Base-by-base conservation (phyloP, 2,329 filamentous ascomycete genomes). In the Cladosporium halotolerans region DNA sequence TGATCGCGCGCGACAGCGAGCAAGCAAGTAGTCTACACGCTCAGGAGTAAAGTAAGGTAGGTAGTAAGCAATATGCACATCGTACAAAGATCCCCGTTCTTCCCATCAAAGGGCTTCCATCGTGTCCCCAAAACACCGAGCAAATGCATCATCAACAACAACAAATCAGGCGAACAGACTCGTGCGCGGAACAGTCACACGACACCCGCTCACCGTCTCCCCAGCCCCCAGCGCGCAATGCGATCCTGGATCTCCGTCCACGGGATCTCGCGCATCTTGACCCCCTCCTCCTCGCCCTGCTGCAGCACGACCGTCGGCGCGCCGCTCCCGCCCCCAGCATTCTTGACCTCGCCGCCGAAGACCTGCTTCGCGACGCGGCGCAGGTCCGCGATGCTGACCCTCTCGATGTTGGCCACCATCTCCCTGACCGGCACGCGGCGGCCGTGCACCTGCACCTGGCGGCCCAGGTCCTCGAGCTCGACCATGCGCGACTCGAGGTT, bases 401-500 rank as follows among this genome's bases (percentile, higher is more conserved):
- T 78, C 66, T 96, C 88, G 60, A 99, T 99, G 66, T 84, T 83
- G 47, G 76, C 76, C 67, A 92, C 96, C 92, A 99, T 97, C 68
- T 97, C 91, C 60, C 83, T 82, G 7, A 96, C 91, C 1, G 92
- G 87, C 6, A 97, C 82, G 74, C 96, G 96, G 60, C 83, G 82
- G 18, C 92, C 93, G 68, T 97, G 91, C n/a, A 96, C 89, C 75
- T 97, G 93, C 9, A 99, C 89, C 70, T 96, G 92, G 58, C 93
- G 78, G 18, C 93, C 93, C 0, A 99, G 79, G 68, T 99, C 93
- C 72, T 99, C 93, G 6, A 99, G 80, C 74, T 97, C 93, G 9
- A 99, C 90, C 90, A 99, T 96, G 56, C 93, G 81, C 62, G 84
- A 90, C 75, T 99, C 93, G 28, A 99, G 82, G 73, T 99, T 99